Base-by-base conservation (phyloP, 768 basidiomycete genomes). In the Hygrocybe coccinea region DNA sequence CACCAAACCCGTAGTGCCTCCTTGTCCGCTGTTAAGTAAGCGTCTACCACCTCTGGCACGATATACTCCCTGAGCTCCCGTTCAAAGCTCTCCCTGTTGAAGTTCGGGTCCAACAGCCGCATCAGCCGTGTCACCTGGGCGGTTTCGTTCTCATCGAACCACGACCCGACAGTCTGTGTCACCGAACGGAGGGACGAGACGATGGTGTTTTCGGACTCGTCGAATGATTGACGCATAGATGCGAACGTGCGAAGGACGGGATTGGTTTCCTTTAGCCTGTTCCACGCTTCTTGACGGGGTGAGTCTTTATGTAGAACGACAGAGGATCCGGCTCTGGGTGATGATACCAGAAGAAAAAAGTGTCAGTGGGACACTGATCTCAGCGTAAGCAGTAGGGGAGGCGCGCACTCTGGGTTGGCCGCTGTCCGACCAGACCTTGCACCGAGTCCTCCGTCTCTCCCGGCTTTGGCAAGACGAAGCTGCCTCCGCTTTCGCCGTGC, bases 131-230 rank as follows among this genome's bases (percentile, higher is more conserved):
- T 85, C 29, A 98, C 95, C 69, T 90, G 89, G n/a, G 97, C 97
- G 45, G 88, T 94, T 75, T 99, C 97, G 66, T 91, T 99, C 75
- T 99, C 97, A 56, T 98, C 95, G 64, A 93, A 92, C 85, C 88
- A 91, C 2, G 87, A 83, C 2, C 91, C 92, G 50, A 99, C 78
- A 0, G 87, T 88, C 41, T 85, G 79, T 1, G 94, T 95, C 49
- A 97, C 86, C 6, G 82, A 79, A 37, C 97, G 88, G 54, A 97
- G 66, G 14, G 86, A 83, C 3, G 85, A 80, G 24, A 98, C 79
- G 52, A 97, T 76, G 5, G 94, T 89, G 65, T 95, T 88, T 68
- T 99, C 97, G 2, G 94, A 95, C 63, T 97, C 94, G 63, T 94
- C 85, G 66, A 87, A 98, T 22, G 82, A 75, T 61, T 86, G 79